These are phyloP conservation scores for Cadophora luteo-olivacea DNA, from an alignment of 2,329 filamentous ascomycete genomes.

Conservation along the genomic window DNA sequence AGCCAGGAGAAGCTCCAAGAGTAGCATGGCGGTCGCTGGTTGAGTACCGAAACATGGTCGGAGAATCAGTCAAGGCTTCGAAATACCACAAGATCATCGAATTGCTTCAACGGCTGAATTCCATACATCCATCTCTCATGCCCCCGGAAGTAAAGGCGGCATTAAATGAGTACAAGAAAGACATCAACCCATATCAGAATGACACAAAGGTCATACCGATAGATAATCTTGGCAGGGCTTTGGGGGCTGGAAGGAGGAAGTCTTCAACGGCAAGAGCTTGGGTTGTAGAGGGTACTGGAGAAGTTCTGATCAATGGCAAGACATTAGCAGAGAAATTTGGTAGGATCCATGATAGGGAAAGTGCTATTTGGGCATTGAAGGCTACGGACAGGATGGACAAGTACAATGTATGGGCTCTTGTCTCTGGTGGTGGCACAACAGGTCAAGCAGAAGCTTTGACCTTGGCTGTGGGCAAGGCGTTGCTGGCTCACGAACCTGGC, in stretches of 20 bases:
- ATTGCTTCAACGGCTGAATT: slow-evolving; percentile 80
- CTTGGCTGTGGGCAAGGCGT: slow-evolving; percentile 84
- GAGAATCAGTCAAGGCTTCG: slow-evolving; percentile 75
- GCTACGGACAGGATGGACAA: slow-evolving; percentile 85
- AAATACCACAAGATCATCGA: slow-evolving; percentile 81
- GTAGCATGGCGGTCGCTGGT: slow-evolving; percentile 82
- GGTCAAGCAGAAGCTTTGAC: slow-evolving; percentile 96
- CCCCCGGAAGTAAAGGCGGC: slow-evolving; percentile 71
- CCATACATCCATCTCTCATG: slow-evolving; percentile 80
- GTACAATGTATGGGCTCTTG: slow-evolving; percentile 93
- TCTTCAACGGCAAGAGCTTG: slow-evolving; percentile 83
- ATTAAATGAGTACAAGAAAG: slow-evolving; percentile 74
- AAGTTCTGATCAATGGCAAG: slow-evolving; percentile 90
- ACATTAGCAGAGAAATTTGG: slow-evolving; percentile 82
- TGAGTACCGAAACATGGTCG: slow-evolving; percentile 75
- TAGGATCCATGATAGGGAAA: slow-evolving; percentile 91
- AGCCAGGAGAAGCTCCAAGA: slow-evolving; percentile 69
- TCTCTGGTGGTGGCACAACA: slow-evolving; percentile 86
- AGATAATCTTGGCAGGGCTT: slow-evolving; percentile 78
- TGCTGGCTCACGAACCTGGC: slow-evolving; percentile 89
- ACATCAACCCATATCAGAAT: slow-evolving; percentile 74
- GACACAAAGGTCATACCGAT: slow-evolving; percentile 67
- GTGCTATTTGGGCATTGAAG: slow-evolving; percentile 89
- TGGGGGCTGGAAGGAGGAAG: slow-evolving; percentile 87
- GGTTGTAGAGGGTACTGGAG: slow-evolving; percentile 90